Evolutionary conservation across 805 yeast species (phyloP).

Genomic region (Isabelozyma rhagii): DNA sequence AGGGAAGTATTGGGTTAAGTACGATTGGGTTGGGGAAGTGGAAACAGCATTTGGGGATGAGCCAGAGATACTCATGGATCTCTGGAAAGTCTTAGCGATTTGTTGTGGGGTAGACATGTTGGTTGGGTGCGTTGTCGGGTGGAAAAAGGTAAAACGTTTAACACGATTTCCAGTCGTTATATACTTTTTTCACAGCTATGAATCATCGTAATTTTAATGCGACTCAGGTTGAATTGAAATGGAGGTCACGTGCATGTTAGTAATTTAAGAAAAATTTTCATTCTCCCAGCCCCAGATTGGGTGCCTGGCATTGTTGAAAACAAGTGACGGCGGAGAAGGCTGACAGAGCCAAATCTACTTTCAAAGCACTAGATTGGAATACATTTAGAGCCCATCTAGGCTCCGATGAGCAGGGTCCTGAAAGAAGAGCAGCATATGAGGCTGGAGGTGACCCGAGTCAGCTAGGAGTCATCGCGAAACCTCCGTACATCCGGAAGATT

Average conservation of each 20-base stretch:
- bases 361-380: too few species aligned
- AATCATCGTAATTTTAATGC: background rate
- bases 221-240: background rate
- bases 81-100: constrained; percentile 58
- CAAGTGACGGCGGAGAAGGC: too few species aligned
- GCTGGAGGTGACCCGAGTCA: background rate
- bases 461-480: background rate
- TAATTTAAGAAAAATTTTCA: background rate
- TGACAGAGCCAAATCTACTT: too few species aligned
- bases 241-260: background rate
- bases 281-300: background rate
- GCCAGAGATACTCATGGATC: constrained; percentile 49
- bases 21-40: constrained; percentile 80
- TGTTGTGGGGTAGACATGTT: constrained; percentile 67
- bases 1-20: constrained; percentile 52
- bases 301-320: too few species aligned
- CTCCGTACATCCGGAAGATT: background rate
- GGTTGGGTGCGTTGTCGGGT: background rate
- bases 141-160: background rate
- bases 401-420: too few species aligned
- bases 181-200: background rate
- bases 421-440: too few species aligned
- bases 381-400: too few species aligned
- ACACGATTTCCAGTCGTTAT: background rate
- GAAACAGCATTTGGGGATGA: constrained; percentile 69